These are phyloP conservation scores for Fusarium sp. DNA, from an alignment of 2,329 filamentous ascomycete genomes.

Conservation along the genomic window DNA sequence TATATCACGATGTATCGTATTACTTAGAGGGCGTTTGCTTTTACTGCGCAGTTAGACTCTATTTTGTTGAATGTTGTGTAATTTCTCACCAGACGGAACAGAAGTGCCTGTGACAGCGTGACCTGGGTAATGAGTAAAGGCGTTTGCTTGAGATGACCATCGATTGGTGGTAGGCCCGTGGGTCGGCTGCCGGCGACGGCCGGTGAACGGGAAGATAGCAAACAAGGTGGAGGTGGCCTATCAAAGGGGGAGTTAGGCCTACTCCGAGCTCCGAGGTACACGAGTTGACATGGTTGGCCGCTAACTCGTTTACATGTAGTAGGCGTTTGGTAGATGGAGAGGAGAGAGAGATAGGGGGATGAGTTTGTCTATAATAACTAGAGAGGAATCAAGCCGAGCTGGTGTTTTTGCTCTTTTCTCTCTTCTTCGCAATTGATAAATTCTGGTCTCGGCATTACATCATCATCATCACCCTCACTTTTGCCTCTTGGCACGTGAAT, in stretches of 20 bases:
- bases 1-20: slow-evolving; percentile 46
- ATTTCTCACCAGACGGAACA: slow-evolving; percentile 8
- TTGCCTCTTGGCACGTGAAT: neutral
- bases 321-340: neutral
- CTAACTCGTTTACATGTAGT: neutral
- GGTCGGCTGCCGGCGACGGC: slow-evolving; percentile 45
- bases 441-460: slow-evolving; percentile 6
- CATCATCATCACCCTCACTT: neutral
- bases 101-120: neutral
- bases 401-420: neutral
- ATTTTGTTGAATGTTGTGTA: slow-evolving; percentile 32
- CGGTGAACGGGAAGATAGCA: slow-evolving; percentile 21
- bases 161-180: neutral
- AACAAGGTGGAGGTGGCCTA: slow-evolving; percentile 41
- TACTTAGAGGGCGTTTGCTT: slow-evolving; percentile 43
- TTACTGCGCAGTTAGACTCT: slow-evolving; percentile 37
- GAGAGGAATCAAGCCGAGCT: neutral
- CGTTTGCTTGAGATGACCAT: neutral
- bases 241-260: slow-evolving; percentile 27
- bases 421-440: neutral
- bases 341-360: neutral
- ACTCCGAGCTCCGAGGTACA: slow-evolving; percentile 14
- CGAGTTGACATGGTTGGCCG: slow-evolving; percentile 5
- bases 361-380: slow-evolving; percentile 1
- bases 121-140: neutral